phyloP scores from a whole-genome alignment of 176 grass and related monocot species.

The Carex scoparia region DNA sequence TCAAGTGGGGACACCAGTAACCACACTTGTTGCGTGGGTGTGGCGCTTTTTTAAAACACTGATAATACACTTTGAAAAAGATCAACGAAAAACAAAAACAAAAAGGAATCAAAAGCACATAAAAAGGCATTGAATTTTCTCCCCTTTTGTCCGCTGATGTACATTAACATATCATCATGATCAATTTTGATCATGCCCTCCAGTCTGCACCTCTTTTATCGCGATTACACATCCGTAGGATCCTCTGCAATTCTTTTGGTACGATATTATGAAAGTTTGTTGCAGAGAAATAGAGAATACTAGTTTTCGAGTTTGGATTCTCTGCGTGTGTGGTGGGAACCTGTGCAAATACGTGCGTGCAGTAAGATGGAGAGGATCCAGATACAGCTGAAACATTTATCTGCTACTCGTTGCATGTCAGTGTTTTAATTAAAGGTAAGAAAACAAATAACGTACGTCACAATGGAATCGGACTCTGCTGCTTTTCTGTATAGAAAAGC shows the following conservation, averaged over 20 bases:
- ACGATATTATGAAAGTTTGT: too few relatives aligned
- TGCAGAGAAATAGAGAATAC: too few relatives aligned
- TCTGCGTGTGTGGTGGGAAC: background rate
- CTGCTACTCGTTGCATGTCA: background rate
- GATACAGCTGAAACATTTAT: background rate
- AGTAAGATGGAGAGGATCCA: background rate
- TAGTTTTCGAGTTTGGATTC: background rate
- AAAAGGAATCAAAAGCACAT: conserved; percentile 7
- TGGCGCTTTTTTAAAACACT: background rate
- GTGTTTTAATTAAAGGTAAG: too few relatives aligned
- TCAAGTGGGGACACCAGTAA: background rate
- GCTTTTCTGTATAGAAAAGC: too few relatives aligned
- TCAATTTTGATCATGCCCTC: background rate
- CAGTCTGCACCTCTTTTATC: background rate
- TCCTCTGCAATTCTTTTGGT: background rate
- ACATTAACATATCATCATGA: background rate
- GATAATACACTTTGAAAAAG: background rate
- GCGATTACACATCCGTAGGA: background rate
- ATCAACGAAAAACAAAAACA: background rate
- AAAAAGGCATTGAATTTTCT: conserved; percentile 4
- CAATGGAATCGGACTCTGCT: too few relatives aligned
- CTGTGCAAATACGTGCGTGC: background rate
- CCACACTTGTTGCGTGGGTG: too few relatives aligned
- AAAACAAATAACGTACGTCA: too few relatives aligned
- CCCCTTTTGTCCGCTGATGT: background rate